Evolutionary conservation across 2,329 filamentous ascomycete genomes (phyloP).

Genomic region (Colletotrichum chrysophilum): DNA sequence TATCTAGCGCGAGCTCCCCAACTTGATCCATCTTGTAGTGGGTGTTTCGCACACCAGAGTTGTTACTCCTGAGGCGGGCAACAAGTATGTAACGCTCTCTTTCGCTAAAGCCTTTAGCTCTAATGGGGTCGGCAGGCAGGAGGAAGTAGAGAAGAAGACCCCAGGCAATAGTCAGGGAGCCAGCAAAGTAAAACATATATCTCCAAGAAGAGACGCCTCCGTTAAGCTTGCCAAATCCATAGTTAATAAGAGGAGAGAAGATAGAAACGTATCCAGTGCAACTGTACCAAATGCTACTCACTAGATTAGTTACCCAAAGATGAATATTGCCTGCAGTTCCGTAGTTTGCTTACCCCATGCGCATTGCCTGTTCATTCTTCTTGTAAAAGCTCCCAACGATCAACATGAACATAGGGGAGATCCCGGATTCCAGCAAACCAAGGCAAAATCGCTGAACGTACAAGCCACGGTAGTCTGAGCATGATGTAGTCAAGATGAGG

Average conservation of each 20-base stretch:
- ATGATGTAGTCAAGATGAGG: constrained; percentile 34
- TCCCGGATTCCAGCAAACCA: constrained; percentile 37
- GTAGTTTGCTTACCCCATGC: constrained; percentile 13
- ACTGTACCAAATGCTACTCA: constrained; percentile 39
- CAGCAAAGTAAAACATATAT: constrained; percentile 40
- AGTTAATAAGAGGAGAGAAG: constrained; percentile 37
- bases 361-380: constrained; percentile 38
- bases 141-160: constrained; percentile 28
- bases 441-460: constrained; percentile 41
- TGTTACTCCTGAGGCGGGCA: constrained; percentile 32
- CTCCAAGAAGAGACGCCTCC: constrained; percentile 32
- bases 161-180: constrained; percentile 30
- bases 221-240: constrained; percentile 35
- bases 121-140: constrained; percentile 33
- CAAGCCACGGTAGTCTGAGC: constrained; percentile 33
- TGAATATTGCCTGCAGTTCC: neutral
- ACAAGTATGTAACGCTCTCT: constrained; percentile 32
- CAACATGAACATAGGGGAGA: constrained; percentile 39
- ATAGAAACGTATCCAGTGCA: constrained; percentile 41
- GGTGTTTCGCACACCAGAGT: constrained; percentile 45
- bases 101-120: constrained; percentile 32
- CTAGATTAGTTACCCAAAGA: neutral
- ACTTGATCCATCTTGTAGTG: constrained; percentile 49
- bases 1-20: constrained; percentile 35
- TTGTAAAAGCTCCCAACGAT: constrained; percentile 44